These are phyloP conservation scores for Funneliformis geosporum DNA, from an alignment of 192 early-diverging fungal genomes.

Conservation along the genomic window DNA sequence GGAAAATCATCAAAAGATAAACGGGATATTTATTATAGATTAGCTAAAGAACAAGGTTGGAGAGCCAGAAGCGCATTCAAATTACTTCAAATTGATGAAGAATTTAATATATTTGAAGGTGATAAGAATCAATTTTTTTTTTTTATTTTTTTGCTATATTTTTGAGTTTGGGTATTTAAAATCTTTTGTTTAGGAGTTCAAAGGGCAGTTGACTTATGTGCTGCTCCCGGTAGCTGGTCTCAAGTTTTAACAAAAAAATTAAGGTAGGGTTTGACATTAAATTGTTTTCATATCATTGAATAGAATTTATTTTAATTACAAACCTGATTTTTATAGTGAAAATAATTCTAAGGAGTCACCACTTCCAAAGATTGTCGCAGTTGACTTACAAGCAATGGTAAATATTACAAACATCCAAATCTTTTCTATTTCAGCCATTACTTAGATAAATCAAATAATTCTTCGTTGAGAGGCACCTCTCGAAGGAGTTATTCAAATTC, in stretches of 20 bases:
- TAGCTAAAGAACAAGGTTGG: slow-evolving; percentile 98
- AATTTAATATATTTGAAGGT: slow-evolving; percentile 88
- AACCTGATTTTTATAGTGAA: slow-evolving; percentile 42
- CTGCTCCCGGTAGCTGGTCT: slow-evolving; percentile 96
- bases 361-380: slow-evolving; percentile 77
- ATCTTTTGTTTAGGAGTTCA: slow-evolving; percentile 61
- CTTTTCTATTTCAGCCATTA: background rate
- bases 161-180: too few relatives aligned
- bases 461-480: slow-evolving; percentile 73
- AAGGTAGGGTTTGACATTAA: slow-evolving; percentile 38
- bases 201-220: slow-evolving; percentile 93
- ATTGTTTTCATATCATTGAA: background rate
- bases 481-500: slow-evolving; percentile 88
- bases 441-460: background rate
- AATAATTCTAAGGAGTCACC: slow-evolving; percentile 36
- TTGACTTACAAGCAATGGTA: slow-evolving; percentile 90
- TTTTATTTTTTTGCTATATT: background rate
- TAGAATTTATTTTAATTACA: background rate
- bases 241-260: slow-evolving; percentile 81
- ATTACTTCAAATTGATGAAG: slow-evolving; percentile 93
- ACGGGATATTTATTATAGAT: slow-evolving; percentile 94
- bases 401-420: background rate
- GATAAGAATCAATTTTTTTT: background rate
- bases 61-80: slow-evolving; percentile 97
- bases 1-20: slow-evolving; percentile 92